These are phyloP conservation scores for Trifolium fragiferum DNA, from an alignment of 306 rosid species.

Conservation along the genomic window DNA sequence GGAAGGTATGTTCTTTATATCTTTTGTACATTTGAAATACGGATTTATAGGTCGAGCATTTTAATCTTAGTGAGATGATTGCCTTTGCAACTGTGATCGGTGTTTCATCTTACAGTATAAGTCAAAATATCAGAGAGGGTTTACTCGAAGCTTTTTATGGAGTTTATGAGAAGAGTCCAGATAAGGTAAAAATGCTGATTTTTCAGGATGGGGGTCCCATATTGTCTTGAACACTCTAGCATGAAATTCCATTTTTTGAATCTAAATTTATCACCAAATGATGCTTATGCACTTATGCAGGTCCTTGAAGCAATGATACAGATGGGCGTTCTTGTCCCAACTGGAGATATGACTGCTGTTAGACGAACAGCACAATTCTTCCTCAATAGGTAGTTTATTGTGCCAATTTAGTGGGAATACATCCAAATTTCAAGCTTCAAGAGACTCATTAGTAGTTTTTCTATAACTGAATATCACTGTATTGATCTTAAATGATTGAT, in stretches of 20 bases:
- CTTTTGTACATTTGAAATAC: conserved; percentile 17
- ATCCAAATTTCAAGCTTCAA: conserved; percentile 32
- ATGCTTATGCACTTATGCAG: conserved; percentile 54
- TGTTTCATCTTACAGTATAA: conserved; percentile 67
- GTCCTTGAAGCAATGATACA: conserved; percentile 97
- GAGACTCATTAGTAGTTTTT: conserved; percentile 19
- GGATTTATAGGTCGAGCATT: conserved; percentile 11
- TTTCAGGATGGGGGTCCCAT: conserved; percentile 21
- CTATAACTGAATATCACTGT: conserved; percentile 25
- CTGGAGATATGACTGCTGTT: conserved; percentile 99
- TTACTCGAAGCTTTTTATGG: conserved; percentile 94
- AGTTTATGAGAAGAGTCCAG: conserved; percentile 94
- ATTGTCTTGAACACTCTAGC: conserved; percentile 26
- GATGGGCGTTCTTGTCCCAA: conserved; percentile 99
- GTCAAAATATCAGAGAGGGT: conserved; percentile 95
- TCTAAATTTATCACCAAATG: conserved; percentile 39
- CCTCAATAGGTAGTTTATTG: conserved; percentile 72
- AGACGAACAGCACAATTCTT: conserved; percentile 95
- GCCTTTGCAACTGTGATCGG: conserved; percentile 33
- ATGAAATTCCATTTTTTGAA: conserved; percentile 33
- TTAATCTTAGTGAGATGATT: conserved; percentile 33
- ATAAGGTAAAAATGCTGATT: conserved; percentile 78
- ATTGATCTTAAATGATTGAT: conserved; percentile 16
- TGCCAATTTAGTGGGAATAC: conserved; percentile 39
- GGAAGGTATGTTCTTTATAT: conserved; percentile 72